Percentiles rank a stretch among this genome's conserved stretches.
Evolutionary conservation across 2,329 filamentous ascomycete species (phyloP).

Genomic region (Elsinoe necatrix): DNA sequence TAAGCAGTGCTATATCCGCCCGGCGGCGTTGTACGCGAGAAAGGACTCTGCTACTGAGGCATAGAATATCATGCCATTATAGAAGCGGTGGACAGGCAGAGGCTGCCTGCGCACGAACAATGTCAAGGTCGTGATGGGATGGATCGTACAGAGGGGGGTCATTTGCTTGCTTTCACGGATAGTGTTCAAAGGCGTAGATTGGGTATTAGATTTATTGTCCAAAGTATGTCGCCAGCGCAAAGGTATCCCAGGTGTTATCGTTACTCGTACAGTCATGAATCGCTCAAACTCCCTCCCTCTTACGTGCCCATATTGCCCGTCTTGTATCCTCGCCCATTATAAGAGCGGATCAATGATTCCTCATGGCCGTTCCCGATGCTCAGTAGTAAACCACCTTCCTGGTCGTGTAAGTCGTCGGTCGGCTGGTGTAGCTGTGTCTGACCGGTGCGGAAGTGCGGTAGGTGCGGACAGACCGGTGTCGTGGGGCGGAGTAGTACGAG

Average conservation of each 20-base stretch:
- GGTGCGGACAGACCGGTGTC: background rate
- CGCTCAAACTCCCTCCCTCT: background rate
- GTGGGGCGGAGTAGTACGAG: constrained; percentile 6
- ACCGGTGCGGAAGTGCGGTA: constrained; percentile 3
- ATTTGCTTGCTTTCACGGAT: no score
- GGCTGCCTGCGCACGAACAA: no score
- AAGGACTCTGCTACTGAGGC: constrained; percentile 10
- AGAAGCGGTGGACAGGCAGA: no score
- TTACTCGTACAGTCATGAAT: background rate
- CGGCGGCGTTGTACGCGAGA: background rate
- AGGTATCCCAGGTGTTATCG: background rate
- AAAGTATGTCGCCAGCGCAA: background rate
- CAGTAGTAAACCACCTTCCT: constrained; percentile 13
- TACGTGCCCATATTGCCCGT: no score
- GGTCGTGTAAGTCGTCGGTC: background rate
- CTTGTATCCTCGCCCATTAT: no score
- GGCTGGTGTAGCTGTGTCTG: constrained; percentile 1
- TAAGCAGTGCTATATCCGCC: constrained; percentile 23
- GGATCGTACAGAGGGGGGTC: no score
- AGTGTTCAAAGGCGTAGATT: no score
- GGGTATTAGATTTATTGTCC: no score
- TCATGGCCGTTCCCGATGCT: background rate
- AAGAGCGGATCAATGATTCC: no score
- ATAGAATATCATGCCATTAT: background rate
- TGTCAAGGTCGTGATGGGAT: no score